These are phyloP conservation scores for Neurospora crassa DNA, from an alignment of 2,329 filamentous ascomycete species.

Conservation along the genomic window DNA sequence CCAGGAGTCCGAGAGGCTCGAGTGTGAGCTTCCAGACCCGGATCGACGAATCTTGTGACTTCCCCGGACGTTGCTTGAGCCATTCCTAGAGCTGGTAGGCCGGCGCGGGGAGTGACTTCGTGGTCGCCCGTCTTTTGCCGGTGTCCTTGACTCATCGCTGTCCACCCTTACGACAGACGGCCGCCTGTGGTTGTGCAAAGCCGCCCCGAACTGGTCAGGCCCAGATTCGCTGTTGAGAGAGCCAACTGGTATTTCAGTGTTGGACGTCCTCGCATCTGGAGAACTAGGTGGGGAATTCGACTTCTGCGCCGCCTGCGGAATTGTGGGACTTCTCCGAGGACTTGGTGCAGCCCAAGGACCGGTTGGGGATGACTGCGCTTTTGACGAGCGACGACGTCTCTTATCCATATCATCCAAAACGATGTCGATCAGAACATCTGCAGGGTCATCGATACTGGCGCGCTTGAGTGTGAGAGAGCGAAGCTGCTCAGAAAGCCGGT, in stretches of 20 bases:
- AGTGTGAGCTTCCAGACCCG: conserved; percentile 87
- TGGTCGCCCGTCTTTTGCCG: conserved; percentile 40
- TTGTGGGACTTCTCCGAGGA: conserved; percentile 52
- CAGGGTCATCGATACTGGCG: conserved; percentile 79
- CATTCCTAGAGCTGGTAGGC: conserved; percentile 65
- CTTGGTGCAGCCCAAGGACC: conserved; percentile 54
- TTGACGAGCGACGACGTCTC: conserved; percentile 77
- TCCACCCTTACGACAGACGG: conserved; percentile 38
- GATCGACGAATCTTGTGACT: conserved; percentile 74
- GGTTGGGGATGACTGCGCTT: conserved; percentile 71
- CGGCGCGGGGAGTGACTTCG: conserved; percentile 76
- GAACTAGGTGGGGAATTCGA: conserved; percentile 62
- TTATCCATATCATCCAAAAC: conserved; percentile 96
- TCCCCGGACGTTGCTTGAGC: conserved; percentile 55
- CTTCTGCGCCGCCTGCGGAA: conserved; percentile 56
- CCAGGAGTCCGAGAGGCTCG: conserved; percentile 59
- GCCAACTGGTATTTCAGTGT: conserved; percentile 44
- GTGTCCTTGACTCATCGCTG: conserved; percentile 36
- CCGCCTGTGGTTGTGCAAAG: conserved; percentile 27
- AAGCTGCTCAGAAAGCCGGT: conserved; percentile 83
- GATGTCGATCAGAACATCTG: conserved; percentile 83
- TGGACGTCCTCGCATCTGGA: conserved; percentile 37
- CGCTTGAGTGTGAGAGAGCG: conserved; percentile 82
- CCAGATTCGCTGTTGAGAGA: conserved; percentile 48
- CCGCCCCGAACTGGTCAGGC: conserved; percentile 31